Evolutionary conservation across 768 basidiomycete genomes (phyloP), one percentile per base, ranked within the genome.

Genomic region (Psilocybe cubensis): DNA sequence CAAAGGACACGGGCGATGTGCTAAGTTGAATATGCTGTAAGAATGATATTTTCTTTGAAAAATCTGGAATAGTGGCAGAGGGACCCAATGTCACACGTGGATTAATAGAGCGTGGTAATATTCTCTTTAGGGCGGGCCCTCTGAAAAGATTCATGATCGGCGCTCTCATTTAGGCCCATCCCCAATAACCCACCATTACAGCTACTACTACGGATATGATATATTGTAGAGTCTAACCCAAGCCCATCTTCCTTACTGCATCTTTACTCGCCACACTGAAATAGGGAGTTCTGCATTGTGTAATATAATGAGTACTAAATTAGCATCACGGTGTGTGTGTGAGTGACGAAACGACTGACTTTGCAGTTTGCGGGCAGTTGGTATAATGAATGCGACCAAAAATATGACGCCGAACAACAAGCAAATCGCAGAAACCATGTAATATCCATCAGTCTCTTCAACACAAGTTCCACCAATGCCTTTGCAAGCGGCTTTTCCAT

Each of bases 381-480:
- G 96, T 28, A 90, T 77, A 56, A 96, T 89, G 68, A 88, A 96
- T 38, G 78, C 75, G 38, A 94, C 65, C 35, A 98, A 76, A 63
- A 94, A 80, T 1, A 86, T 52, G 17, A 88, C 78, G n/a, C 94
- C 96, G 40, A 94, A 79, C 6, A 74, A 66, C 61, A 97, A 77
- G 74, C 95, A 97, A n/a, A 94, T 67, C 5, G 72, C 82, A 25
- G 89, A 90, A 50, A 96, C 85, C 56, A 86, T 81, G 72, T 95
- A 98, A 73, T 96, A 98, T 10, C 97, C 97, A 72, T 99, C 97
- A 21, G 82, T 82, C 71, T 92, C 86, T 1, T 88, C 92, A 47
- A 91, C 76, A 71, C 97, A 99, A 38, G 78, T 73, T 0, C 97
- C 97, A 10, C 83, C 87, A 52, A 92, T 77, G 2, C 85, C 83